Conservation (phyloP, 805 yeast genomes). For the Jamesozyma rosinii region DNA sequence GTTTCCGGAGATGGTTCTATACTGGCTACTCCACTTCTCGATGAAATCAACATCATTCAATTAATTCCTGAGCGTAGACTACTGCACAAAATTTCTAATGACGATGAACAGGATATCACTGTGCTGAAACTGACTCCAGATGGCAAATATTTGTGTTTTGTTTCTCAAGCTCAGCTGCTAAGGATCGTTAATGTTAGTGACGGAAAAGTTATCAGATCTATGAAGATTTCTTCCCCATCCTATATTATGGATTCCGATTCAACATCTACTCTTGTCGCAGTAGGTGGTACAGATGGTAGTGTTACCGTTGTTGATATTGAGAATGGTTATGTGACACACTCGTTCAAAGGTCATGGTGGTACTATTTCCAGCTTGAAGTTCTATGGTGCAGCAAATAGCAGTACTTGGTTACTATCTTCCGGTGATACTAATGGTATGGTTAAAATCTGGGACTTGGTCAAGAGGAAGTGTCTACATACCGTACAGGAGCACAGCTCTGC, state of each 20-base stretch:
- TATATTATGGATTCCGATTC: slow-evolving; percentile 68
- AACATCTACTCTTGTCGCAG: slow-evolving; percentile 78
- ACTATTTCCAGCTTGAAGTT: slow-evolving; percentile 70
- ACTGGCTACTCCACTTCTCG: slow-evolving; percentile 73
- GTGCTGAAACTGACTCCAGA: slow-evolving; percentile 70
- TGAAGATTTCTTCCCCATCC: slow-evolving; percentile 69
- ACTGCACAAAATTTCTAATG: slow-evolving; percentile 65
- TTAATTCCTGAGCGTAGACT: slow-evolving; percentile 33
- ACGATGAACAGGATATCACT: slow-evolving; percentile 69
- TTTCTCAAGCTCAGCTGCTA: slow-evolving; percentile 78
- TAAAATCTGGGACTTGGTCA: slow-evolving; percentile 56
- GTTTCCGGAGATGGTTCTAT: slow-evolving; percentile 51
- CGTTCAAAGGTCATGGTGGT: slow-evolving; percentile 87
- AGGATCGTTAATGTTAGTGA: slow-evolving; percentile 41
- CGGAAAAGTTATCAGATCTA: slow-evolving; percentile 38
- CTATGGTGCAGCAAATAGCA: slow-evolving; percentile 60
- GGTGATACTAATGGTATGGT: slow-evolving; percentile 53
- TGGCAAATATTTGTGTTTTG: slow-evolving; percentile 56
- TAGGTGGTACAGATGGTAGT: slow-evolving; percentile 92
- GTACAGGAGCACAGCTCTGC: slow-evolving; percentile 72
- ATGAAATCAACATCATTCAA: slow-evolving; percentile 65
- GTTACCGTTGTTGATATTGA: slow-evolving; percentile 88
- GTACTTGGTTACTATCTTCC: slow-evolving; percentile 70
- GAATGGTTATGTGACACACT: slow-evolving; percentile 81
- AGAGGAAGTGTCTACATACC: slow-evolving; percentile 57